Conservation (phyloP, 2,329 filamentous ascomycete genomes). For the Arthroderma sp. region DNA sequence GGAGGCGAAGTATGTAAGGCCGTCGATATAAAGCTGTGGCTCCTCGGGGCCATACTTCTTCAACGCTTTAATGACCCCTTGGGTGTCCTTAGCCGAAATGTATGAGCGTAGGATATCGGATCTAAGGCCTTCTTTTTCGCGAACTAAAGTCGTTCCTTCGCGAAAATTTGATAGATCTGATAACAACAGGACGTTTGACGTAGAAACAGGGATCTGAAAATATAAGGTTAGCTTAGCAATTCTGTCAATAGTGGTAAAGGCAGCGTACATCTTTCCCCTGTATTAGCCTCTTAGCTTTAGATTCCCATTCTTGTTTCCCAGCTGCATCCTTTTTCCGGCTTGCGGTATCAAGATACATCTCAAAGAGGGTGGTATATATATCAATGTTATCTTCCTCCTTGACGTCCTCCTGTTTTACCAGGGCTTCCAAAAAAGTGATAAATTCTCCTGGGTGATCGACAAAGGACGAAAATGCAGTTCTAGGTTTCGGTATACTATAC, state of each 20-base stretch:
- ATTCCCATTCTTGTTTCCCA: constrained; percentile 70
- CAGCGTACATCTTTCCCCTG: constrained; percentile 54
- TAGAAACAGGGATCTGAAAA: constrained; percentile 60
- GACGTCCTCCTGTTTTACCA: constrained; percentile 58
- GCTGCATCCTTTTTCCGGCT: constrained; percentile 53
- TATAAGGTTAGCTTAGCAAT: neutral
- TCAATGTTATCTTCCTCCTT: constrained; percentile 65
- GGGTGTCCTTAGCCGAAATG: constrained; percentile 80
- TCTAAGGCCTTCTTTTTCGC: constrained; percentile 80
- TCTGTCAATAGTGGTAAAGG: neutral
- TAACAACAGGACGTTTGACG: constrained; percentile 82
- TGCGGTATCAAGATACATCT: constrained; percentile 93
- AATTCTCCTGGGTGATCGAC: constrained; percentile 90
- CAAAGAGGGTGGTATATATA: constrained; percentile 87
- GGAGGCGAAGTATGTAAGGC: constrained; percentile 85
- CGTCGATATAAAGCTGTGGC: constrained; percentile 81
- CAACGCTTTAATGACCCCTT: constrained; percentile 76
- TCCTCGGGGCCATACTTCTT: constrained; percentile 85
- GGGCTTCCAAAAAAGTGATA: constrained; percentile 81
- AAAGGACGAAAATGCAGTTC: constrained; percentile 89
- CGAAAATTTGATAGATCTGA: constrained; percentile 84
- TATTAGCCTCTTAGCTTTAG: constrained; percentile 79
- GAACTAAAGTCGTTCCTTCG: constrained; percentile 81
- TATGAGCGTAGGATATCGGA: constrained; percentile 97
- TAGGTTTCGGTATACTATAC: constrained; percentile 69